phyloP scores from a whole-genome alignment of 108 stramenopile species.

The Stephanodiscus minutulus region DNA sequence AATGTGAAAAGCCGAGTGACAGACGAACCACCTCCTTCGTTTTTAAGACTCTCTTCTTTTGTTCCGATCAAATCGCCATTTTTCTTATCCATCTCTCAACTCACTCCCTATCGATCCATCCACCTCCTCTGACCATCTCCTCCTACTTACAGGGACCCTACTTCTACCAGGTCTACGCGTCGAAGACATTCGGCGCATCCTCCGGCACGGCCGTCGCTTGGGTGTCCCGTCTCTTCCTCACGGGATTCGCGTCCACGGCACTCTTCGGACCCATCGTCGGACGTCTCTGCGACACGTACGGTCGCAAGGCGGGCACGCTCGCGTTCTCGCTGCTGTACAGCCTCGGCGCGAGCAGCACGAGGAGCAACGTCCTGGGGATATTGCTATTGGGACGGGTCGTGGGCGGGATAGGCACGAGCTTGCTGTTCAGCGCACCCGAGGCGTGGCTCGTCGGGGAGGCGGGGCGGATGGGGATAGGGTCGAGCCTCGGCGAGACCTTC shows the following conservation, averaged over 20 bases:
- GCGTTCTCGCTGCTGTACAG: slow-evolving; percentile 83
- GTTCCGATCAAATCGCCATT: not conserved
- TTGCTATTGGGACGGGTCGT: slow-evolving; percentile 87
- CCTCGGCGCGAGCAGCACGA: slow-evolving; percentile 80
- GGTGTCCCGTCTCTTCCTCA: slow-evolving; percentile 89
- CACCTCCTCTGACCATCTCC: not conserved
- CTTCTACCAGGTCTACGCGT: slow-evolving; percentile 96
- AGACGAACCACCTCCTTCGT: too few relatives aligned
- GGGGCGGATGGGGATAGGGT: slow-evolving; percentile 50
- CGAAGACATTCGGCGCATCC: slow-evolving; percentile 70
- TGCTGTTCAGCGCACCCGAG: slow-evolving; percentile 90
- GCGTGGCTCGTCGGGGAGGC: slow-evolving; percentile 95
- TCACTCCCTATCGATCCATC: not conserved
- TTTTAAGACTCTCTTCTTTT: too few relatives aligned
- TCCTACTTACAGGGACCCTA: slow-evolving; percentile 74
- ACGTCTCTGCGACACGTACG: slow-evolving; percentile 79
- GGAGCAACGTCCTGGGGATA: slow-evolving; percentile 66
- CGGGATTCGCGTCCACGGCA: slow-evolving; percentile 92
- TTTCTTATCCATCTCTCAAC: not conserved
- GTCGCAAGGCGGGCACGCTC: slow-evolving; percentile 88
- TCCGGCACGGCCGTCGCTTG: slow-evolving; percentile 48
- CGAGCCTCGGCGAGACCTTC: slow-evolving; percentile 90
- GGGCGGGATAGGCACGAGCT: slow-evolving; percentile 90
- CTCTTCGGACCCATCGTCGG: slow-evolving; percentile 91
- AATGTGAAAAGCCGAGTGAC: too few relatives aligned